Conservation (phyloP, 2,329 filamentous ascomycete species). For the Clonostachys solani region DNA sequence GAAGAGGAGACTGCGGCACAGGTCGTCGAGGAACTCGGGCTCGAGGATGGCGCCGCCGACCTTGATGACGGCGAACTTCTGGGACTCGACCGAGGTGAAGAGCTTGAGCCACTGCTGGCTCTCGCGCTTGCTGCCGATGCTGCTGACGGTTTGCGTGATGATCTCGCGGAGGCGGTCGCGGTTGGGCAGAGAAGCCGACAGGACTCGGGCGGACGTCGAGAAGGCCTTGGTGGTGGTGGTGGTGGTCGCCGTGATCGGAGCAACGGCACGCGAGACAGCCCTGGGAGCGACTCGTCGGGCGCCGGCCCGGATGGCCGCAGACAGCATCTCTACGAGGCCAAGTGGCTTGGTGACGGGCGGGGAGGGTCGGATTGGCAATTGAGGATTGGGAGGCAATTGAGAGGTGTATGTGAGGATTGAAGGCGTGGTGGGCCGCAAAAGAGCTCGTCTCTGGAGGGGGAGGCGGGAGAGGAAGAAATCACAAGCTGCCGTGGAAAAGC, state of each 20-base stretch:
- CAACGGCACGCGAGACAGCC: slow-evolving; percentile 11
- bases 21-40: slow-evolving; percentile 78
- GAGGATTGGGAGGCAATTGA: no score
- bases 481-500: no score
- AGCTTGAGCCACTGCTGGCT: slow-evolving; percentile 97
- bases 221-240: slow-evolving; percentile 1
- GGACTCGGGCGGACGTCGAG: slow-evolving; percentile 1
- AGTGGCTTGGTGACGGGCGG: slow-evolving; percentile 10
- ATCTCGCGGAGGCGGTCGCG: slow-evolving; percentile 26
- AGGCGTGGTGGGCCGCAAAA: no score
- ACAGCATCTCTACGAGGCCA: slow-evolving; percentile 30
- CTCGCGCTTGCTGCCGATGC: slow-evolving; percentile 93
- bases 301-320: slow-evolving; percentile 36
- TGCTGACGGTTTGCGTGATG: slow-evolving; percentile 66
- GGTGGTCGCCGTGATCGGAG: slow-evolving; percentile 14
- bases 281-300: slow-evolving; percentile 33
- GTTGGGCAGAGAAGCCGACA: slow-evolving; percentile 5
- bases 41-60: slow-evolving; percentile 87
- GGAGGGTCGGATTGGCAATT: neutral
- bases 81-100: slow-evolving; percentile 92
- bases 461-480: no score
- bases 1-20: slow-evolving; percentile 85
- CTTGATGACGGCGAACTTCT: slow-evolving; percentile 98
- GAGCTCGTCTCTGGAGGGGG: no score
- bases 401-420: no score